A percentile compares a stretch with the other conserved stretches of the same genome.
Conservation (phyloP, 1,284 basidiomycete species). For the Takashimella koratensis region DNA sequence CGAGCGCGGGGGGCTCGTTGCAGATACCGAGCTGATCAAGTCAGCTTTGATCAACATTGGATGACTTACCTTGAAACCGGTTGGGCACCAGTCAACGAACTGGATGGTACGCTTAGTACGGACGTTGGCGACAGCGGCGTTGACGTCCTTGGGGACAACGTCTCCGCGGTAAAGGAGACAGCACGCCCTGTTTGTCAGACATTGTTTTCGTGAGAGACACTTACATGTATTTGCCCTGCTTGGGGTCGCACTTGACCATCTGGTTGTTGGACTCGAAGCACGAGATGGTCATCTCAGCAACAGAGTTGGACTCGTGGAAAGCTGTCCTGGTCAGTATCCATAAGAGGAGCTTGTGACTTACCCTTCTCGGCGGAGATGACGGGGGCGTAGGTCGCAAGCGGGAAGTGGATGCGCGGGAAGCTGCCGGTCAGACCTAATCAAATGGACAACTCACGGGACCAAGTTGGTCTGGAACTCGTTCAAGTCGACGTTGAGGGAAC, state of each 20-base stretch:
- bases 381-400: constrained; percentile 91
- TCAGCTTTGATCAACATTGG: constrained; percentile 6
- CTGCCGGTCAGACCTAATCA: constrained; percentile 46
- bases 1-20: constrained; percentile 86
- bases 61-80: constrained; percentile 74
- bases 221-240: constrained; percentile 94
- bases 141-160: constrained; percentile 92
- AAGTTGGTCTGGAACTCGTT: constrained; percentile 99
- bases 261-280: constrained; percentile 98
- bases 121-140: constrained; percentile 87
- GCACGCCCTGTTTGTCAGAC: constrained; percentile 58
- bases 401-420: constrained; percentile 98
- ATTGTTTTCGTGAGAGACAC: constrained; percentile 30
- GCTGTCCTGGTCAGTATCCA: constrained; percentile 56
- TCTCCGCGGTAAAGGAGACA: constrained; percentile 90
- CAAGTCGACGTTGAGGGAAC: constrained; percentile 95
- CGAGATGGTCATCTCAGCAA: constrained; percentile 96
- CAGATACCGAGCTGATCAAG: constrained; percentile 78
- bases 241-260: constrained; percentile 97
- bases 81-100: constrained; percentile 95
- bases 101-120: constrained; percentile 98
- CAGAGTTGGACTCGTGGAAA: constrained; percentile 94
- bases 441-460: constrained; percentile 66
- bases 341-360: constrained; percentile 7
- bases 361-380: constrained; percentile 71